Evolutionary conservation across 1,284 basidiomycete genomes (phyloP).

Genomic region (Singerocomus inundabilis): DNA sequence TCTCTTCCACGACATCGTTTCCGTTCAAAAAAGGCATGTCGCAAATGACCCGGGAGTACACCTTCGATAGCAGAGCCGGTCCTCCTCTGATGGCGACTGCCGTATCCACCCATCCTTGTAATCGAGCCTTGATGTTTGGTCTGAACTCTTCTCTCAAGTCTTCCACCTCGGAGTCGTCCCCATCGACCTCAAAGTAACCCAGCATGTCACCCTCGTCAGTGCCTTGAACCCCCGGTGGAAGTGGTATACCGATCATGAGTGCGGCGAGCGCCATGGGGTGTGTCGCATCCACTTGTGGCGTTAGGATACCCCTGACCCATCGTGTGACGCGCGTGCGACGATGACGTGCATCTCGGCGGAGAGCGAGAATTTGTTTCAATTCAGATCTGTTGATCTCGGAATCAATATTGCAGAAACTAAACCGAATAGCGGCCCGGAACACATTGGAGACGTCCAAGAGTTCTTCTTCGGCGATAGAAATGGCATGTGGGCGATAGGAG

Average conservation of each 20-base stretch:
- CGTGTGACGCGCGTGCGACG: slow-evolving; percentile 47
- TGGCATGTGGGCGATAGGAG: slow-evolving; percentile 34
- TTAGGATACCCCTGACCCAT: slow-evolving; percentile 53
- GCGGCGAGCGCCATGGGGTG: slow-evolving; percentile 62
- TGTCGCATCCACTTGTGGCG: slow-evolving; percentile 38
- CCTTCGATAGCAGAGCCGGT: slow-evolving; percentile 33
- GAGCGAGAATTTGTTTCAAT: slow-evolving; percentile 45
- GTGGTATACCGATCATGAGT: slow-evolving; percentile 65
- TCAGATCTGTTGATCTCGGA: slow-evolving; percentile 39
- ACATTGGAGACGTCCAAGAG: slow-evolving; percentile 44
- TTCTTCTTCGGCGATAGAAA: slow-evolving; percentile 51
- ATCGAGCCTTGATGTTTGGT: slow-evolving; percentile 52
- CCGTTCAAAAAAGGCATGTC: slow-evolving; percentile 56
- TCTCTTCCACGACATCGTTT: slow-evolving; percentile 52
- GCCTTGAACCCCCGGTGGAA: slow-evolving; percentile 35
- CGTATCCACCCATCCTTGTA: slow-evolving; percentile 53
- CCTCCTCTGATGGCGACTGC: slow-evolving; percentile 39
- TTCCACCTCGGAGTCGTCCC: slow-evolving; percentile 53
- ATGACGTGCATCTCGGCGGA: slow-evolving; percentile 36
- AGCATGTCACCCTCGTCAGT: slow-evolving; percentile 43
- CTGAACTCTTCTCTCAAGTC: slow-evolving; percentile 58
- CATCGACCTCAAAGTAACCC: slow-evolving; percentile 51
- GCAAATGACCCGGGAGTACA: slow-evolving; percentile 43
- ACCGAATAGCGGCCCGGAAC: slow-evolving; percentile 42
- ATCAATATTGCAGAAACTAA: slow-evolving; percentile 49